Base-by-base conservation (phyloP, 208 protist species). In the Crithidia sp. region DNA sequence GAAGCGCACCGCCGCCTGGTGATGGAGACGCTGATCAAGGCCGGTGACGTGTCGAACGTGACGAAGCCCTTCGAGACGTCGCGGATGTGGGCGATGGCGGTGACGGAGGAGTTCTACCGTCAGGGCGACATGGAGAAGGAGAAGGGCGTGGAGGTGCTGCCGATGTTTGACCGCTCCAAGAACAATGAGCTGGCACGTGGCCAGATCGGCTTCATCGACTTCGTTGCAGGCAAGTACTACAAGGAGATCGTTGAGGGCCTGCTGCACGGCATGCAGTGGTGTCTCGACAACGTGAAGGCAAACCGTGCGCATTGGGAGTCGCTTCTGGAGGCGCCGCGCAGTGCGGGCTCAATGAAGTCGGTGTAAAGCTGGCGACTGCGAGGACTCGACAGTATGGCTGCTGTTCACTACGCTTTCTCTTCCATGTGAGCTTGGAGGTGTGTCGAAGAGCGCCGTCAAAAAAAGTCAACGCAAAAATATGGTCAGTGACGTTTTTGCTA, bases 61-160 rank as follows among this genome's bases (percentile, higher is more conserved):
- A 91, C 86, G 50, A 94, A 95, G 76, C 91, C 91, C 41, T 96
- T 96, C 68, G 87, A 90, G 49, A 89, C 84, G 59, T 94, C 89
- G 28, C 81, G 88, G 37, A 68, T 91, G 71, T 96, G 91, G 89
- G 89, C 88, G 10, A 88, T 91, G 84, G 76, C 87, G 43, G 85
- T 96, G 84, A 95, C 90, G 52, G 92, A 94, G 84, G 88, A 96
- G 77, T 96, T 96, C 79, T 93, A 94, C 74, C 83, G 87, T 2
- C 91, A 96, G 81, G 92, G 92, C 28, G 92, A 95, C 71, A 93
- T 92, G 79, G 89, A 96, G 77, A 93, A 94, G 79, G 86, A 91
- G 77, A 92, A 89, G 77, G 89, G 89, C 10, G 84, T 94, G 47
- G 83, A 92, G 78, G 86, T 92, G 71, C 75, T 90, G 61, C 88